A percentile compares a stretch with the other conserved stretches of the same genome.
These are phyloP conservation scores for Debaryomyces nepalensis DNA, from an alignment of 1,139 yeast species.

Conservation along the genomic window DNA sequence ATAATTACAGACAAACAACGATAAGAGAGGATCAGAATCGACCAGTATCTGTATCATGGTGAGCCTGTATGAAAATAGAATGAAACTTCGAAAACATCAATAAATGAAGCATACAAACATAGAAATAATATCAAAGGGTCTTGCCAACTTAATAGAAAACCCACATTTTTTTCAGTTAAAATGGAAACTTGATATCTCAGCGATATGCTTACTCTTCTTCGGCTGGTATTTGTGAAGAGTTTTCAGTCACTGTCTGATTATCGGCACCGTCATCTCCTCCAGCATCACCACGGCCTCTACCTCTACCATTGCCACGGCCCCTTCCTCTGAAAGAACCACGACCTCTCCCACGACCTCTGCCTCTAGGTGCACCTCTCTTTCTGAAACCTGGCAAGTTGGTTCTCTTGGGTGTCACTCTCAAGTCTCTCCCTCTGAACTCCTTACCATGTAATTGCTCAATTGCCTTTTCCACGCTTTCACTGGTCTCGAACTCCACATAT, in stretches of 20 bases:
- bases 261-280: slow-evolving; percentile 16
- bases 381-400: slow-evolving; percentile 44
- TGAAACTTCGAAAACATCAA: neutral
- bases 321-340: slow-evolving; percentile 26
- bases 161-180: neutral
- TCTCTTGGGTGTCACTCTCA: slow-evolving; percentile 43
- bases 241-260: slow-evolving; percentile 17
- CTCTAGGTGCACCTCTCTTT: slow-evolving; percentile 28
- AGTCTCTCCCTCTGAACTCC: slow-evolving; percentile 41
- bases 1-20: slow-evolving; percentile 1
- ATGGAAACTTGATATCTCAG: neutral
- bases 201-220: slow-evolving; percentile 10
- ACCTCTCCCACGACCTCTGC: slow-evolving; percentile 28
- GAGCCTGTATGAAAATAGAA: neutral
- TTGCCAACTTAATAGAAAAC: neutral
- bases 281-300: slow-evolving; percentile 20
- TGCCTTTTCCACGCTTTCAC: slow-evolving; percentile 37
- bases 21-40: too few species aligned
- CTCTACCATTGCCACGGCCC: slow-evolving; percentile 28
- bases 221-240: slow-evolving; percentile 14
- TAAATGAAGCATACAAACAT: neutral
- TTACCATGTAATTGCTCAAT: slow-evolving; percentile 41
- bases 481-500: slow-evolving; percentile 42
- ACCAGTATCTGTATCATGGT: too few species aligned
- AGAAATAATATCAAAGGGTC: neutral